Evolutionary conservation across 106 monocot species (phyloP), one percentile per base, ranked within the genome.

Genomic region (Allium cepa): DNA sequence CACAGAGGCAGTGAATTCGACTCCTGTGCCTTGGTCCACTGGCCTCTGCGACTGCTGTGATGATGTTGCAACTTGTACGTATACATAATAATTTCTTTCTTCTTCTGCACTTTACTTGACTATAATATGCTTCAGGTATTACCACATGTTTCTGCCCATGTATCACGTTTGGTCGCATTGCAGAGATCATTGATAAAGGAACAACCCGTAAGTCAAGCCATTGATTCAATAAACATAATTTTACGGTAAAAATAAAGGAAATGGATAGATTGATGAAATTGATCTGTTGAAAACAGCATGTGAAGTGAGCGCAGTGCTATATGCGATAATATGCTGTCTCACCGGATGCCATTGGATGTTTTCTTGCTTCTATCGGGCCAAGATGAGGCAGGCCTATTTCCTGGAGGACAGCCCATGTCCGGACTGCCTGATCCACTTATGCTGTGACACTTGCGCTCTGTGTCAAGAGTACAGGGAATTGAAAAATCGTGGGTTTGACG

Each of bases 391-490:
- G 4, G 53, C 59, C 63, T 85, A 66, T 70, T 69, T 69, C 65
- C 46, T 90, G 47, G 73, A 69, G 7, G 82, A 83, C 16, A 53
- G 72, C 8, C 73, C 75, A 0, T 72, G 71, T 17, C 69, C 77
- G 0, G 90, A 90, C 62, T 90, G 72, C 77, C 58, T 82, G 6
- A 16, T 85, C 45, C 90, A 90, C 66, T 71, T 72, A 59, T 90
- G 85, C 57, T 90, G 90, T 63, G 66, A 66, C 51, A 52, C 59
- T 5, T 76, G 82, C 16, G 80, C 85, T 11, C 73, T 90, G 26
- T 82, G 82, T 53, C 90, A 90, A 60, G 82, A 85, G 71, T 75
- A 85, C 62, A 76, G 85, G 4, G 90, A 90, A 70, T 79, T 90
- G 28, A 75, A 63, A 50, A 83, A 83, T 72, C 68, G 74, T 11